Conservation (phyloP, 2,329 filamentous ascomycete species). For the Metarhizium brunneum region DNA sequence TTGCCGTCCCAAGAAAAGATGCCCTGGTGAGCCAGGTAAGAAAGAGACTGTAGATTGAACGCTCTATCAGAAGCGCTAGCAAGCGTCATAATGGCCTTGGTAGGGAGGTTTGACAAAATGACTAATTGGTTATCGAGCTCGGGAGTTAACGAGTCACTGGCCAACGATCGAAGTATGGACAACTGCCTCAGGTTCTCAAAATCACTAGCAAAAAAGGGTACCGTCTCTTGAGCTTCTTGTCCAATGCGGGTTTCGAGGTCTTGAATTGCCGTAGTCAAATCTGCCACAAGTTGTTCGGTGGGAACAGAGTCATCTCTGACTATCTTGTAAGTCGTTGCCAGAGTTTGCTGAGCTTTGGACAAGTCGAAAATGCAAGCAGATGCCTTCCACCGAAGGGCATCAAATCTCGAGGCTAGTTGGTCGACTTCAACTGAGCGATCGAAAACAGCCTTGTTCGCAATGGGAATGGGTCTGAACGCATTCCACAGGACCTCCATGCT, state of each 20-base stretch:
- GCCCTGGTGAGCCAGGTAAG: slow-evolving; percentile 33
- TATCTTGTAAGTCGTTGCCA: slow-evolving; percentile 47
- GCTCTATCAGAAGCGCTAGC: slow-evolving; percentile 25
- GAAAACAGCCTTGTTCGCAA: slow-evolving; percentile 36
- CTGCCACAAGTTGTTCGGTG: slow-evolving; percentile 37
- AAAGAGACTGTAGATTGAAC: slow-evolving; percentile 35
- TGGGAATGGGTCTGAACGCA: slow-evolving; percentile 53
- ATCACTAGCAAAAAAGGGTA: slow-evolving; percentile 42
- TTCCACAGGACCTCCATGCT: slow-evolving; percentile 77
- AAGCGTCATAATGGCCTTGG: slow-evolving; percentile 22
- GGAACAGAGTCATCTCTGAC: slow-evolving; percentile 33
- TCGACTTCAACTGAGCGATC: slow-evolving; percentile 42
- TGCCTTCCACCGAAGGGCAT: slow-evolving; percentile 50
- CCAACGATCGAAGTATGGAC: slow-evolving; percentile 28
- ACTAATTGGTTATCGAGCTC: slow-evolving; percentile 28
- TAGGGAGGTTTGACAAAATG: slow-evolving; percentile 36
- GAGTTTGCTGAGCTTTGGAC: slow-evolving; percentile 41
- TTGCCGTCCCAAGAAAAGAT: slow-evolving; percentile 31
- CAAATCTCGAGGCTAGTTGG: slow-evolving; percentile 48
- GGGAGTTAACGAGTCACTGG: background rate
- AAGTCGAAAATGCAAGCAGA: slow-evolving; percentile 42
- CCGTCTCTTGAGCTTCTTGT: slow-evolving; percentile 28
- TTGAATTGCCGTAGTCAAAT: slow-evolving; percentile 41
- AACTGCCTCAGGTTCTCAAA: slow-evolving; percentile 51
- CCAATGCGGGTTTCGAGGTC: slow-evolving; percentile 38